A percentile compares a stretch with the other conserved stretches of the same genome.
phyloP scores from a whole-genome alignment of 805 yeast species.

The Kodamaea leandrae region DNA sequence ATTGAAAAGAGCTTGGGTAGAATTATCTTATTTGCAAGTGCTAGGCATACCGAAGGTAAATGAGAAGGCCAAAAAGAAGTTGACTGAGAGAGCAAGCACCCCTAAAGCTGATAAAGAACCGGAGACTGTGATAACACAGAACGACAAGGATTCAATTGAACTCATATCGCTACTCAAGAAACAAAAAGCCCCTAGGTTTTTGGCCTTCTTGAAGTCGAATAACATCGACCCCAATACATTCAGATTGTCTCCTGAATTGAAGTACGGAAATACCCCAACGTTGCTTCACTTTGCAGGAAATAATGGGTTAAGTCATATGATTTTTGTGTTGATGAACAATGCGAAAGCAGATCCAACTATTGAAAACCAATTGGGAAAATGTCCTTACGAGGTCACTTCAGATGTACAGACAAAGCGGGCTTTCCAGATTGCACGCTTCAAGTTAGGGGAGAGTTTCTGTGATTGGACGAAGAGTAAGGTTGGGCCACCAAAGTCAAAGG shows the following conservation, averaged over 20 bases:
- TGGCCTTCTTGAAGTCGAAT: slow-evolving; percentile 59
- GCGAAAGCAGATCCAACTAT: slow-evolving; percentile 71
- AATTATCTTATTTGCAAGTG: slow-evolving; percentile 58
- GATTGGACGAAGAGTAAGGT: slow-evolving; percentile 72
- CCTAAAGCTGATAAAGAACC: slow-evolving; percentile 11
- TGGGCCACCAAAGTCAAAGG: slow-evolving; percentile 57
- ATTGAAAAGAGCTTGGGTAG: slow-evolving; percentile 79
- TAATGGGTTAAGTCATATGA: slow-evolving; percentile 64
- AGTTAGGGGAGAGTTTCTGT: slow-evolving; percentile 65
- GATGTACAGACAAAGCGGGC: slow-evolving; percentile 46
- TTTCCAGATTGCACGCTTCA: slow-evolving; percentile 66
- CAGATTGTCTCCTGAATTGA: slow-evolving; percentile 51
- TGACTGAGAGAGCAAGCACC: slow-evolving; percentile 11
- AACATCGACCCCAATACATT: slow-evolving; percentile 50
- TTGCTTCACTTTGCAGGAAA: slow-evolving; percentile 75
- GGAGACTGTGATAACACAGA: slow-evolving; percentile 25
- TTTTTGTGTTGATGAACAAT: slow-evolving; percentile 56
- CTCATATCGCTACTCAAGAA: slow-evolving; percentile 60
- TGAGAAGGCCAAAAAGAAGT: slow-evolving; percentile 22
- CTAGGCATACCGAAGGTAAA: slow-evolving; percentile 53
- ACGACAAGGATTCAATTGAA: slow-evolving; percentile 56
- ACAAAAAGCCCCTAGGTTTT: slow-evolving; percentile 72
- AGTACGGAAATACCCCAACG: slow-evolving; percentile 62
- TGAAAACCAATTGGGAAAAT: slow-evolving; percentile 51
- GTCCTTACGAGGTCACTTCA: slow-evolving; percentile 66